Percentiles rank a stretch among this genome's conserved stretches.
Evolutionary conservation across 495 filamentous ascomycete species (phyloP).

Genomic region (Podospora appendiculata): DNA sequence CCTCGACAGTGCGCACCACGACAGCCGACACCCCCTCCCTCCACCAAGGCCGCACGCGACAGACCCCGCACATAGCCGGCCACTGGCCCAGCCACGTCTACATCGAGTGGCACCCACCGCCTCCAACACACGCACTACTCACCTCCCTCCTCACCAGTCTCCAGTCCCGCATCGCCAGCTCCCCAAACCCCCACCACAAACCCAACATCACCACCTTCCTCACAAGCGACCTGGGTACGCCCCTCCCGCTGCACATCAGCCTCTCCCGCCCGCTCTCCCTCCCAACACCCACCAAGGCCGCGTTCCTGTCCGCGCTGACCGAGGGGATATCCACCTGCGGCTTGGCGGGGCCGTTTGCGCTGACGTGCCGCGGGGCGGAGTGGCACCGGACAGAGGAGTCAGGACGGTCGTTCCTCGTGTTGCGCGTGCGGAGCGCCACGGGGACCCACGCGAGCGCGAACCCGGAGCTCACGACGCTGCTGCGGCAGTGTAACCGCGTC

Average conservation of each 20-base stretch:
- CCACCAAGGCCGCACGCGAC: conserved; percentile 75
- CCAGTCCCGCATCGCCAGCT: conserved; percentile 5
- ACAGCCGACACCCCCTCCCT: conserved; percentile 73
- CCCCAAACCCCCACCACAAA: not conserved
- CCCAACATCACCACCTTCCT: conserved; percentile 53
- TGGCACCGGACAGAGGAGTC: conserved; percentile 50
- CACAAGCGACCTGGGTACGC: conserved; percentile 64
- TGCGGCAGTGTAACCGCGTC: conserved; percentile 56
- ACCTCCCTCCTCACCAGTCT: conserved; percentile 39
- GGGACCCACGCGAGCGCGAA: conserved; percentile 17
- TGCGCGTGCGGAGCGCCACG: conserved; percentile 38
- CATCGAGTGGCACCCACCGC: conserved; percentile 77
- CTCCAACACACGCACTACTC: conserved; percentile 47
- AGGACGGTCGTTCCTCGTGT: conserved; percentile 80
- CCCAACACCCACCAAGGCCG: conserved; percentile 53
- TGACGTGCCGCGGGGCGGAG: conserved; percentile 20
- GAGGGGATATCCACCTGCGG: conserved; percentile 13
- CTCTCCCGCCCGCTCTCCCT: conserved; percentile 71
- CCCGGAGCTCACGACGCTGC: conserved; percentile 54
- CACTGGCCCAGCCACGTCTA: conserved; percentile 93
- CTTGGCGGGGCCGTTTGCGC: conserved; percentile 27
- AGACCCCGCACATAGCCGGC: conserved; percentile 76
- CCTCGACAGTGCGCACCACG: conserved; percentile 65
- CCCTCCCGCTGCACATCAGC: conserved; percentile 84
- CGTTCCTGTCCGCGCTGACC: conserved; percentile 46